Evolutionary conservation across 352 stramenopile genomes (phyloP).

Genomic region (Pythium coloratum): DNA sequence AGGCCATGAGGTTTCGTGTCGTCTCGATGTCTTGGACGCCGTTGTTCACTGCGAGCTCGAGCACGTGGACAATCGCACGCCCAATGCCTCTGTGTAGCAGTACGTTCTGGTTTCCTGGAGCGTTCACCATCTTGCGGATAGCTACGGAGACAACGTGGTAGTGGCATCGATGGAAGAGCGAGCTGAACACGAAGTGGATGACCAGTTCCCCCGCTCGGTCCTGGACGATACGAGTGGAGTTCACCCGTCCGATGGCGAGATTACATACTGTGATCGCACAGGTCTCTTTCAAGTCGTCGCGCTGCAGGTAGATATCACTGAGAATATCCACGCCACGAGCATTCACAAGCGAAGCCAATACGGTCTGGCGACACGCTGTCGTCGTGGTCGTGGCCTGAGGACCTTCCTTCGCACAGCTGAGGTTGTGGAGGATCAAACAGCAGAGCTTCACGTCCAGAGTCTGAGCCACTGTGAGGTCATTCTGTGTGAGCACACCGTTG

Average conservation of each 20-base stretch:
- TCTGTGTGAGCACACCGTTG: conserved; percentile 8
- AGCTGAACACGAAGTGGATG: conserved; percentile 54
- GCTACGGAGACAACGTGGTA: conserved; percentile 47
- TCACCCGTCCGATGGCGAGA: conserved; percentile 62
- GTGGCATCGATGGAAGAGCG: conserved; percentile 36
- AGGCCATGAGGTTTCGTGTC: conserved; percentile 48
- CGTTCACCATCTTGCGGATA: conserved; percentile 61
- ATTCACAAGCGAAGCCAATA: conserved; percentile 51
- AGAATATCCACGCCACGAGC: conserved; percentile 45
- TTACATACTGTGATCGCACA: conserved; percentile 64
- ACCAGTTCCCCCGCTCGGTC: conserved; percentile 51
- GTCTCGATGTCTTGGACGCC: conserved; percentile 30
- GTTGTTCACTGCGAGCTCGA: conserved; percentile 25
- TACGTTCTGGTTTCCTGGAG: conserved; percentile 56
- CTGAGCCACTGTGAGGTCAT: background rate
- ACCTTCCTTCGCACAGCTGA: conserved; percentile 45
- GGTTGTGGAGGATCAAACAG: conserved; percentile 72
- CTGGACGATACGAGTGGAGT: conserved; percentile 58
- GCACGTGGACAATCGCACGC: conserved; percentile 49
- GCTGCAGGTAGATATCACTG: conserved; percentile 48
- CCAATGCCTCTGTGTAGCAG: conserved; percentile 47
- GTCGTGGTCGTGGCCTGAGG: conserved; percentile 8
- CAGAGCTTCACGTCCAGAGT: conserved; percentile 46
- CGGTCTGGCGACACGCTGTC: conserved; percentile 10
- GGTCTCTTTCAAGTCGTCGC: conserved; percentile 53